phyloP scores from a whole-genome alignment of 164 flowering plant species.

The Vitis rotundifolia region DNA sequence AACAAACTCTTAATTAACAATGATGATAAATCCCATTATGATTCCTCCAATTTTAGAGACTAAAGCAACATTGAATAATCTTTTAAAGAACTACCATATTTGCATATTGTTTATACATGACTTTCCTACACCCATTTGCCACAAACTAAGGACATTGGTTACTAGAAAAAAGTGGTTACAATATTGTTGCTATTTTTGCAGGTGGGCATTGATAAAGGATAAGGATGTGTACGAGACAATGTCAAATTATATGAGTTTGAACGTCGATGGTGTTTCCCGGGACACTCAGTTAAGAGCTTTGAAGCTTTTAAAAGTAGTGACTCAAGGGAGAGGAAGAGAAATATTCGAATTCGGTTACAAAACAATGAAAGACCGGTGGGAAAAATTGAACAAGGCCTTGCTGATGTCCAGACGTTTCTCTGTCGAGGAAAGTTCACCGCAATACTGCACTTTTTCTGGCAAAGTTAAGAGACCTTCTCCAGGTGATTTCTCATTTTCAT shows the following conservation, averaged over 20 bases:
- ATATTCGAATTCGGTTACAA: slow-evolving; percentile 46
- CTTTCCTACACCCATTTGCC: too few species aligned
- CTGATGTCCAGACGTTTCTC: slow-evolving; percentile 44
- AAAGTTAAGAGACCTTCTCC: slow-evolving; percentile 54
- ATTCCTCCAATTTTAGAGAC: too few species aligned
- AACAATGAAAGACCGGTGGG: slow-evolving; percentile 53
- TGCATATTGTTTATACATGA: too few species aligned
- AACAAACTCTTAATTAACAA: too few species aligned
- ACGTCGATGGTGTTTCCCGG: slow-evolving; percentile 45
- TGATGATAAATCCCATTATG: too few species aligned
- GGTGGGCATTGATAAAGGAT: slow-evolving; percentile 85
- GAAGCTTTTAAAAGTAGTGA: slow-evolving; percentile 46
- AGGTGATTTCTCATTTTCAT: slow-evolving; percentile 29
- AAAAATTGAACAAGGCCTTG: slow-evolving; percentile 32
- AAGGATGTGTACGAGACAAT: slow-evolving; percentile 45
- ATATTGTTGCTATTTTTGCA: slow-evolving; percentile 13
- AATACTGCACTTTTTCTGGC: slow-evolving; percentile 48
- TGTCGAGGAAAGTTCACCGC: slow-evolving; percentile 42
- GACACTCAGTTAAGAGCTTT: slow-evolving; percentile 66
- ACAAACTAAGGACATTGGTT: too few species aligned
- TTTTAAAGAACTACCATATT: too few species aligned
- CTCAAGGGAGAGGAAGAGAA: slow-evolving; percentile 33
- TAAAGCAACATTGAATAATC: too few species aligned
- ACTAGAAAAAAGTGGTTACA: too few species aligned
- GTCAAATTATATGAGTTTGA: slow-evolving; percentile 18